phyloP scores from a whole-genome alignment of 1,139 yeast species.

The Candida neerlandica region DNA sequence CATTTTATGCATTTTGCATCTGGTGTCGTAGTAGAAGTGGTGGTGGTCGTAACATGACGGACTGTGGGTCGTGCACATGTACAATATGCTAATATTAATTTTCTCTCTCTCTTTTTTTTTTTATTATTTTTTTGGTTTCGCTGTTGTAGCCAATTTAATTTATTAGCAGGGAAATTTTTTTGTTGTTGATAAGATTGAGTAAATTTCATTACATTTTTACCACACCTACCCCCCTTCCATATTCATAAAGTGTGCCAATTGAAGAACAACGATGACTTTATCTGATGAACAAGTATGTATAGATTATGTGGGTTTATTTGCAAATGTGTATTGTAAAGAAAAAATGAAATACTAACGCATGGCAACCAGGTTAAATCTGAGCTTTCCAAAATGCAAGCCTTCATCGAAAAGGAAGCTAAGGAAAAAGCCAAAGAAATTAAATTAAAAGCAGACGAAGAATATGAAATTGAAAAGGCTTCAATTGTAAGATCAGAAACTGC shows the following conservation, averaged over 20 bases:
- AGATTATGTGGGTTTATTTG: background rate
- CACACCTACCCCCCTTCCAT: background rate
- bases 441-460: conserved; percentile 97
- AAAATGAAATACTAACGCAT: conserved; percentile 12
- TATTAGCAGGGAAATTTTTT: background rate
- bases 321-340: too few relatives aligned
- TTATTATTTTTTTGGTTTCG: background rate
- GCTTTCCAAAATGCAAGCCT: conserved; percentile 96
- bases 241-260: conserved; percentile 3
- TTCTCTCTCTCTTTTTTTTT: background rate
- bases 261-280: conserved; percentile 36
- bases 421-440: conserved; percentile 97
- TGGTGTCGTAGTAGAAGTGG: background rate
- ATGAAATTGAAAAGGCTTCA: conserved; percentile 95
- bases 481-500: conserved; percentile 92
- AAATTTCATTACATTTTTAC: background rate
- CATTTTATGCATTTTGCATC: background rate
- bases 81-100: background rate
- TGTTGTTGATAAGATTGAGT: conserved; percentile 12
- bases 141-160: conserved; percentile 1
- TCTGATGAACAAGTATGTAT: conserved; percentile 51
- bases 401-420: conserved; percentile 98
- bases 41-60: background rate
- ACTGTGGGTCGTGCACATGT: conserved; percentile 4
- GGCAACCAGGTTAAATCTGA: conserved; percentile 79